phyloP scores from a whole-genome alignment of 148 eudicot genomes.

The Spergularia marina region DNA sequence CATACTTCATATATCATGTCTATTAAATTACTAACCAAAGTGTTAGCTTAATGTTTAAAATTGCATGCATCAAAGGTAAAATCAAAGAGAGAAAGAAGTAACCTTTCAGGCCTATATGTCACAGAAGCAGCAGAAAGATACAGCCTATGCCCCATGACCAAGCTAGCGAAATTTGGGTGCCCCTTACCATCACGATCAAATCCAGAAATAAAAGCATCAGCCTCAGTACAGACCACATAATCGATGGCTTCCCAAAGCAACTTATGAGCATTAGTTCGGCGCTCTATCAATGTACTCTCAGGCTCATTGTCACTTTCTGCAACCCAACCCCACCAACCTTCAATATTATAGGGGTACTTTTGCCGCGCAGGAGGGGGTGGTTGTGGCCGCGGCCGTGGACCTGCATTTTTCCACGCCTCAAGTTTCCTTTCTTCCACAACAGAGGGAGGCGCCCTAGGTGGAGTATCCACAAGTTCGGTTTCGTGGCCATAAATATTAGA shows the following conservation, averaged over 20 bases:
- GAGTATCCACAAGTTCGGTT: constrained; percentile 45
- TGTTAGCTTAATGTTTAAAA: neutral
- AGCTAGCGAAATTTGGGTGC: constrained; percentile 77
- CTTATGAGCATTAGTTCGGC: constrained; percentile 87
- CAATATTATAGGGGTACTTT: constrained; percentile 69
- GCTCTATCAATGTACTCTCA: constrained; percentile 84
- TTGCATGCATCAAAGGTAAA: neutral
- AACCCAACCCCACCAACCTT: constrained; percentile 99
- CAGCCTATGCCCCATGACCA: constrained; percentile 82
- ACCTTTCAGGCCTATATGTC: constrained; percentile 82
- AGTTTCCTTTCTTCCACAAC: constrained; percentile 44
- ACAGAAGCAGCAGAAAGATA: constrained; percentile 69
- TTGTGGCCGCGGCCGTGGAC: constrained; percentile 86
- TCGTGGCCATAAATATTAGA: constrained; percentile 70
- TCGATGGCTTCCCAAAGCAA: constrained; percentile 95
- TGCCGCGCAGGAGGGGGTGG: constrained; percentile 90
- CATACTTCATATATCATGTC: too few relatives aligned
- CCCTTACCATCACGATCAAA: constrained; percentile 94
- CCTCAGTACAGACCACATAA: constrained; percentile 61
- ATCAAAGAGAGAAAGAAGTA: neutral
- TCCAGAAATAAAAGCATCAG: constrained; percentile 86
- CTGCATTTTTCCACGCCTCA: constrained; percentile 59
- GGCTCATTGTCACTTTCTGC: constrained; percentile 97
- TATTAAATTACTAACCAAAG: neutral
- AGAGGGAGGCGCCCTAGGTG: constrained; percentile 38